Conservation (phyloP, 2,329 filamentous ascomycete genomes). For the Ophiostoma sp. region DNA sequence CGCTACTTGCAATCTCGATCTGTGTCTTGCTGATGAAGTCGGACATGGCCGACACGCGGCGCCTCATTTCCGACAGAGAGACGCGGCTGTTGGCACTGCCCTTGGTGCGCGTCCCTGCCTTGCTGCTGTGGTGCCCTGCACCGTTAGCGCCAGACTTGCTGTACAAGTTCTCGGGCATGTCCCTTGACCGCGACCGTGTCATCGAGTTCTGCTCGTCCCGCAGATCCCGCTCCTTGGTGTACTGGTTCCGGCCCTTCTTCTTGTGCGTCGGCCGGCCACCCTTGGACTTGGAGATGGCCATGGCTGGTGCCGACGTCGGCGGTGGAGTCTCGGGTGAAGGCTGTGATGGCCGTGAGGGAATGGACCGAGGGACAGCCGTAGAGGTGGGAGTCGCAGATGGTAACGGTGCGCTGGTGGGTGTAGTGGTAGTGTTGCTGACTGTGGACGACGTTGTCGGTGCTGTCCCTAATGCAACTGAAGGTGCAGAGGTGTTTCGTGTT, state of each 20-base stretch:
- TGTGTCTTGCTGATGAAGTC: conserved; percentile 88
- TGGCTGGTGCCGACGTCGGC: conserved; percentile 36
- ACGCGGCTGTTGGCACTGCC: conserved; percentile 59
- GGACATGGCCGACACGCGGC: conserved; percentile 74
- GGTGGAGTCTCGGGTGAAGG: conserved; percentile 46
- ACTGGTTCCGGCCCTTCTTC: conserved; percentile 72
- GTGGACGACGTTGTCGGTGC: conserved; percentile 23
- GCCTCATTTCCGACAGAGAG: conserved; percentile 82
- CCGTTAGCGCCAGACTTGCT: conserved; percentile 32
- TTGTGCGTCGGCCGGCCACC: conserved; percentile 56
- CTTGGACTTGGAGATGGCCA: conserved; percentile 54
- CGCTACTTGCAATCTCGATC: conserved; percentile 70
- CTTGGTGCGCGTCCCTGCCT: conserved; percentile 50
- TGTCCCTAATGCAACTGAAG: not conserved
- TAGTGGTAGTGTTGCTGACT: conserved; percentile 22
- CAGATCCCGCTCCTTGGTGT: conserved; percentile 67
- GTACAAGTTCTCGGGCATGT: conserved; percentile 44
- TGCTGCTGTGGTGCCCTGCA: conserved; percentile 34
- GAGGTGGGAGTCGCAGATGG: conserved; percentile 24
- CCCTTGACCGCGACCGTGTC: conserved; percentile 47
- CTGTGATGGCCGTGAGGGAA: conserved; percentile 43
- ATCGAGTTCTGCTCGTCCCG: conserved; percentile 51
- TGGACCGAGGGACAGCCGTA: conserved; percentile 34
- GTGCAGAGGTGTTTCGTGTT: not conserved
- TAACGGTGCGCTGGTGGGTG: conserved; percentile 18